Base-by-base conservation (phyloP, 768 basidiomycete species). In the Grammothele lineata region DNA sequence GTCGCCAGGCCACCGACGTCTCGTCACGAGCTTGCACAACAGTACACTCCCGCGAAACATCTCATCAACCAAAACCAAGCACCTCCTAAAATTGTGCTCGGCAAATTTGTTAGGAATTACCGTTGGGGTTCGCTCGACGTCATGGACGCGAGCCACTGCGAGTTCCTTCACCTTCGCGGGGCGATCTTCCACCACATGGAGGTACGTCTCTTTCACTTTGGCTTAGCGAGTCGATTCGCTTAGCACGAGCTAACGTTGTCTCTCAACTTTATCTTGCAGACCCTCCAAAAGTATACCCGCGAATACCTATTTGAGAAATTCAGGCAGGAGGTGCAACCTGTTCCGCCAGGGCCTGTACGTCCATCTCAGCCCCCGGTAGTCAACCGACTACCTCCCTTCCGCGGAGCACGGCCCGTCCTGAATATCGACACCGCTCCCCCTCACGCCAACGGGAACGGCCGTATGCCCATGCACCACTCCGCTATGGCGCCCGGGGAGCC, bases 161-260 rank as follows among this genome's bases (percentile, higher is more conserved):
- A 95, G 66, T 93, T 94, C 65, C 58, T 83, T 26, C 65, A 80
- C 32, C 76, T 95, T 47, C 81, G 88, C 47, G 75, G 76, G 24
- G 88, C 87, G 39, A 79, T 95, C 53, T 85, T 92, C 61, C 87
- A 88, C 61, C 87, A 90, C 64, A 87, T 92, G 84, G 81, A 87
- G 77, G 91, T 92, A 70, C 63, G 76, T 43, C 45, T 55, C 35
- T 36, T 19, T 19, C n/a, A 9, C n/a, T 36, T 45, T 27, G 14
- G 30, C 27, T n/a, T n/a, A n/a, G n/a, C n/a, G n/a, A n/a, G n/a
- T n/a, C n/a, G n/a, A n/a, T n/a, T n/a, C n/a, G n/a, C n/a, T n/a
- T n/a, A n/a, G n/a, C n/a, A n/a, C n/a, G n/a, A n/a, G n/a, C n/a
- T n/a, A n/a, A n/a, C n/a, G n/a, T n/a, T n/a, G n/a, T n/a, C n/a